Conservation (phyloP, 495 filamentous ascomycete genomes). For the Daldinia grandis region DNA sequence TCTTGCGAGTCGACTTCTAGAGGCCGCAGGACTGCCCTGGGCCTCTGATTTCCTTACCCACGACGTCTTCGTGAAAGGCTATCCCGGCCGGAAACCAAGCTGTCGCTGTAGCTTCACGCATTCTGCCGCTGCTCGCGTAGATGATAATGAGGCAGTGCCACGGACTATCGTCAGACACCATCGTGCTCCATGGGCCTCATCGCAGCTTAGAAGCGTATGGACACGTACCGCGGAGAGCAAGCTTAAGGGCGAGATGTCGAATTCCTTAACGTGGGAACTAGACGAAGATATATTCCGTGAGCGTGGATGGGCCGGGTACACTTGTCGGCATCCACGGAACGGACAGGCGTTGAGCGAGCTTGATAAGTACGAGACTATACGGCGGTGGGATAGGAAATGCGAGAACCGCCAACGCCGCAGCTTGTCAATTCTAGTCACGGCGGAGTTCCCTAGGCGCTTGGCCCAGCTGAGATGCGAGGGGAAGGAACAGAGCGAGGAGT, state of each 20-base stretch:
- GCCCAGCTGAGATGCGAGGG: slow-evolving; percentile 41
- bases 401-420: slow-evolving; percentile 11
- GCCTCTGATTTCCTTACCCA: slow-evolving; percentile 49
- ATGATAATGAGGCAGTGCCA: slow-evolving; percentile 18
- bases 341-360: slow-evolving; percentile 32
- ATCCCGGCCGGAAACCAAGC: slow-evolving; percentile 41
- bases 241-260: slow-evolving; percentile 36
- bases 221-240: slow-evolving; percentile 22
- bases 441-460: slow-evolving; percentile 46
- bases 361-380: slow-evolving; percentile 45
- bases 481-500: slow-evolving; percentile 47
- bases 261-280: slow-evolving; percentile 46
- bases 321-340: slow-evolving; percentile 47
- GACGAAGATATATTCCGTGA: slow-evolving; percentile 45
- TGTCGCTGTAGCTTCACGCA: slow-evolving; percentile 26
- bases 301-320: slow-evolving; percentile 51
- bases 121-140: not conserved
- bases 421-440: slow-evolving; percentile 47
- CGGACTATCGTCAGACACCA: slow-evolving; percentile 44
- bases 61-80: slow-evolving; percentile 46
- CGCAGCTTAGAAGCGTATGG: slow-evolving; percentile 34
- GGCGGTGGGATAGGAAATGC: slow-evolving; percentile 36
- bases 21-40: slow-evolving; percentile 47
- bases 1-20: slow-evolving; percentile 49
- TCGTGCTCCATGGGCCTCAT: slow-evolving; percentile 37